Conservation (phyloP, 768 basidiomycete species). For the Tulasnella sp. region DNA sequence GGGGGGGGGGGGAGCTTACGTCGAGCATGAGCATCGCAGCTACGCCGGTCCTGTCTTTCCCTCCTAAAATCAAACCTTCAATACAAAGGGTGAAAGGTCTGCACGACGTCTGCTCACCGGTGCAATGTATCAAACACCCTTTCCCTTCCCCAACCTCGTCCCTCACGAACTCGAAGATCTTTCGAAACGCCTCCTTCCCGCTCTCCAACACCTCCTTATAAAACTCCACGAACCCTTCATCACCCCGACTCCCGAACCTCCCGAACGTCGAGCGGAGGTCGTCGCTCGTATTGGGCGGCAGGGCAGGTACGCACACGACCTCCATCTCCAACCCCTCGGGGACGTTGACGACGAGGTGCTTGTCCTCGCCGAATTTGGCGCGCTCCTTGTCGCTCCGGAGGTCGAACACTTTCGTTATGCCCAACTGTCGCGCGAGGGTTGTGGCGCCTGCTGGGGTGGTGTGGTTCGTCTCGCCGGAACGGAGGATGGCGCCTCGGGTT, state of each 20-base stretch:
- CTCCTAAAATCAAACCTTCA: slow-evolving; percentile 33
- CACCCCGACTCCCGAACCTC: background rate
- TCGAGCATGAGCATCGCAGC: slow-evolving; percentile 5
- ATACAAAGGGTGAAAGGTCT: background rate
- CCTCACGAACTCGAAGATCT: slow-evolving; percentile 58
- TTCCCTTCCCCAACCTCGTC: slow-evolving; percentile 45
- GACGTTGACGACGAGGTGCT: slow-evolving; percentile 46
- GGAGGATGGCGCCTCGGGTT: slow-evolving; percentile 30
- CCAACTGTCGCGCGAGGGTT: slow-evolving; percentile 43
- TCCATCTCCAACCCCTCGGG: slow-evolving; percentile 55
- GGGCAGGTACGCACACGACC: background rate
- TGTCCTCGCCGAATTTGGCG: slow-evolving; percentile 55
- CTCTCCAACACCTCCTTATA: slow-evolving; percentile 74
- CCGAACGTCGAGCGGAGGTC: background rate
- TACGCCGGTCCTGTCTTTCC: slow-evolving; percentile 63
- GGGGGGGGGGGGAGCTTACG: background rate
- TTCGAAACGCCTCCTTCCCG: slow-evolving; percentile 54
- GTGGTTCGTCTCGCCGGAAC: slow-evolving; percentile 60
- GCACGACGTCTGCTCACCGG: slow-evolving; percentile 33
- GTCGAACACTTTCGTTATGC: slow-evolving; percentile 60
- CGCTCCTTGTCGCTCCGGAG: slow-evolving; percentile 73
- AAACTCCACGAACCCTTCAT: slow-evolving; percentile 48
- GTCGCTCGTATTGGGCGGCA: background rate
- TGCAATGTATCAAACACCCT: slow-evolving; percentile 65
- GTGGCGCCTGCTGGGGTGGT: slow-evolving; percentile 47